phyloP scores from a whole-genome alignment of 768 basidiomycete genomes.

The Goffeauzyma gilvescens region DNA sequence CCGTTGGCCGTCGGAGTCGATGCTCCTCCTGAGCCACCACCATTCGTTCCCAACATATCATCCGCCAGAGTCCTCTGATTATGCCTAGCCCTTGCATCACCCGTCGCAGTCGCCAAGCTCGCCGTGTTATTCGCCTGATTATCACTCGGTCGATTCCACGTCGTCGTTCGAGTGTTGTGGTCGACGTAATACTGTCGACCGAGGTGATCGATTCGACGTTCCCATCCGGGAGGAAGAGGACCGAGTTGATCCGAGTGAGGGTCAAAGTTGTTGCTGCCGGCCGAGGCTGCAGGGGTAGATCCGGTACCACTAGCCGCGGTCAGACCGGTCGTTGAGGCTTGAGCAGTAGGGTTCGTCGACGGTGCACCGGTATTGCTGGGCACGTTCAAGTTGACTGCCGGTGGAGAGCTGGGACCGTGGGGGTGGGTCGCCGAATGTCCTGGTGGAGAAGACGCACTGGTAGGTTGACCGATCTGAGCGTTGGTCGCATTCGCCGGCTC shows the following conservation, averaged over 20 bases:
- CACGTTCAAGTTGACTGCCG: conserved; percentile 20
- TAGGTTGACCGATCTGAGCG: conserved; percentile 36
- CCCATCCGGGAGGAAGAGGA: conserved; percentile 79
- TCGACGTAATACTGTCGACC: conserved; percentile 96
- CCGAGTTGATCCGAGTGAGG: conserved; percentile 89
- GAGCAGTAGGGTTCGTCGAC: conserved; percentile 24
- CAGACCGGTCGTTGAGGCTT: conserved; percentile 23
- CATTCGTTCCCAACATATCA: conserved; percentile 32
- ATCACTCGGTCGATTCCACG: conserved; percentile 81
- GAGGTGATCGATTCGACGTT: conserved; percentile 87
- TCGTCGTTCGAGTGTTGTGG: conserved; percentile 91
- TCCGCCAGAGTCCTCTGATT: conserved; percentile 33
- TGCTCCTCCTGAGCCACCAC: conserved; percentile 34
- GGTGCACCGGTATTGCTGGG: conserved; percentile 15
- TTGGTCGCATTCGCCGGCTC: conserved; percentile 24
- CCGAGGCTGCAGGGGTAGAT: conserved; percentile 18
- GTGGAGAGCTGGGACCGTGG: too few species aligned
- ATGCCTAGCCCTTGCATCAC: conserved; percentile 31
- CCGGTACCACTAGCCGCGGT: conserved; percentile 15
- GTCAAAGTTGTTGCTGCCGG: conserved; percentile 63
- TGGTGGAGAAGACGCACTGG: too few species aligned
- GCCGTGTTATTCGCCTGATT: conserved; percentile 57
- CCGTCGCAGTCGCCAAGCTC: conserved; percentile 24
- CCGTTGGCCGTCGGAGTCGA: conserved; percentile 33
- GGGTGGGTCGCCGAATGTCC: too few species aligned